Evolutionary conservation across 345 rosid species (phyloP).

Genomic region (Microcos paniculata): DNA sequence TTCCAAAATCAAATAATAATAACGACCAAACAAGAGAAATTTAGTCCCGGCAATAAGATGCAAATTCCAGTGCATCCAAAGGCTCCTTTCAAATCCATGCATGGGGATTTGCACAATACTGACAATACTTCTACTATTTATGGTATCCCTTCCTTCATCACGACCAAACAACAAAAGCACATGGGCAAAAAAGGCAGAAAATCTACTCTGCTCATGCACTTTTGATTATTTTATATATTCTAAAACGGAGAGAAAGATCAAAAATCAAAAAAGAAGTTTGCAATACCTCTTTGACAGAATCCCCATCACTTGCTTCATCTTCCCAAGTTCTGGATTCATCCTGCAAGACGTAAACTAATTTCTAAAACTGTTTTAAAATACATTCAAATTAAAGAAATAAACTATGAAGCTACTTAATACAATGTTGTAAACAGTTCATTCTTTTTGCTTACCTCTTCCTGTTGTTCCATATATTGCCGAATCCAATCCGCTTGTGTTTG

Average conservation of each 20-base stretch:
- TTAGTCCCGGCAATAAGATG: background rate
- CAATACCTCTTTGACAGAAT: constrained; percentile 49
- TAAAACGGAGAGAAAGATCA: background rate
- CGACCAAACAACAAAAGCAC: background rate
- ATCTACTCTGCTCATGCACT: background rate
- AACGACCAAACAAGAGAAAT: background rate
- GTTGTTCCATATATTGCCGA: constrained; percentile 73
- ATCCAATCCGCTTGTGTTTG: constrained; percentile 93
- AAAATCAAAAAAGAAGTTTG: background rate
- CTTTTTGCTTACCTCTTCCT: constrained; percentile 64
- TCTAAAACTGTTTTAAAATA: background rate
- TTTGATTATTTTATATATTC: background rate
- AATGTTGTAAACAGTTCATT: background rate
- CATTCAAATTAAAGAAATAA: background rate
- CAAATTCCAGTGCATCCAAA: background rate
- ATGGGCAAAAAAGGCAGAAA: background rate
- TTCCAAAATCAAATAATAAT: background rate
- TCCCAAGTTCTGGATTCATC: constrained; percentile 76
- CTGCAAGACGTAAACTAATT: constrained; percentile 24
- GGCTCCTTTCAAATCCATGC: background rate
- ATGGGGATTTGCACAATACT: background rate
- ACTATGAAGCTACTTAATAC: background rate
- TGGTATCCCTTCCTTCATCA: background rate
- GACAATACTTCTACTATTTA: background rate
- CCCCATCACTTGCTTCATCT: constrained; percentile 42